A percentile compares a stretch with the other conserved stretches of the same genome.
Conservation (phyloP, 2,329 filamentous ascomycete genomes). For the Bipolaris oryzae region DNA sequence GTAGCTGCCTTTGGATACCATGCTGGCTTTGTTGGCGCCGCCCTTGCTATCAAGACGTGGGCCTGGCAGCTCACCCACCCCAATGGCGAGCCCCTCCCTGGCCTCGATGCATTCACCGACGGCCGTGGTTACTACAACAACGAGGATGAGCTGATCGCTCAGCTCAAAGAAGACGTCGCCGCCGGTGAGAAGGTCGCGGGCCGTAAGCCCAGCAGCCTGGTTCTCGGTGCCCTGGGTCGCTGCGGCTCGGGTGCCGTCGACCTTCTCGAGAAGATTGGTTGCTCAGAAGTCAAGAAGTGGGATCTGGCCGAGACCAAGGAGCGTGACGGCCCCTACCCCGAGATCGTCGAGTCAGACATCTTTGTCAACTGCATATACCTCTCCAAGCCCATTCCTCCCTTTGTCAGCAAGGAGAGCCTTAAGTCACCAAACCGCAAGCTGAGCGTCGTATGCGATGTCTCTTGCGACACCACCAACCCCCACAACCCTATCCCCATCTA, state of each 20-base stretch:
- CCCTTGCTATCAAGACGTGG: constrained; percentile 67
- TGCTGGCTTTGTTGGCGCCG: constrained; percentile 55
- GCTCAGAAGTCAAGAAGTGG: constrained; percentile 72
- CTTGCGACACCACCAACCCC: constrained; percentile 73
- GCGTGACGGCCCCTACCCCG: constrained; percentile 72
- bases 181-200: constrained; percentile 70
- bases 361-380: constrained; percentile 73
- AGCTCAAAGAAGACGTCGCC: constrained; percentile 74
- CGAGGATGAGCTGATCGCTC: constrained; percentile 72
- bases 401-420: constrained; percentile 75
- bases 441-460: constrained; percentile 63
- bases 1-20: constrained; percentile 72
- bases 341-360: constrained; percentile 70
- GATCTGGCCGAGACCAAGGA: constrained; percentile 78
- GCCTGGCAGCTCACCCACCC: constrained; percentile 78
- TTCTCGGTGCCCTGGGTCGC: constrained; percentile 79
- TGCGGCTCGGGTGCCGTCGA: constrained; percentile 87
- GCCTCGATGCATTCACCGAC: constrained; percentile 61
- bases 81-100: constrained; percentile 67
- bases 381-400: constrained; percentile 76
- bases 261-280: constrained; percentile 74
- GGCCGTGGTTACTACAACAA: constrained; percentile 69
- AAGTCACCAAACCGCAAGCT: constrained; percentile 72
- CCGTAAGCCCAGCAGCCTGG: constrained; percentile 72
- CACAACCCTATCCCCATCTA: constrained; percentile 82